These are phyloP conservation scores for Colletotrichum eleusines DNA, from an alignment of 2,329 filamentous ascomycete genomes.

Conservation along the genomic window DNA sequence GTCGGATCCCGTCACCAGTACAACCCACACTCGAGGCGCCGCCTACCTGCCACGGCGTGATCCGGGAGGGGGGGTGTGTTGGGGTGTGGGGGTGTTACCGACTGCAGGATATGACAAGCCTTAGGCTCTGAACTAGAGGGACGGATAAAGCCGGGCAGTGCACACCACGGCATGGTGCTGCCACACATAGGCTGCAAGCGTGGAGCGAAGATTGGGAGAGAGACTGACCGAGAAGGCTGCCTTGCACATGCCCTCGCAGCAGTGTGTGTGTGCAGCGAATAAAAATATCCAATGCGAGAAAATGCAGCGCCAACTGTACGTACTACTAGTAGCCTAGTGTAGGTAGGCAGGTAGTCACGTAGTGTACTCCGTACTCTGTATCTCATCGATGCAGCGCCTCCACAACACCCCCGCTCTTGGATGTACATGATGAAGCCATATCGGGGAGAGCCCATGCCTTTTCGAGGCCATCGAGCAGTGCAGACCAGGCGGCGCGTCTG, in stretches of 20 bases:
- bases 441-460: constrained; percentile 21
- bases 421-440: constrained; percentile 22
- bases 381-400: too few species aligned
- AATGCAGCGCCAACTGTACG: constrained; percentile 3
- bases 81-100: too few species aligned
- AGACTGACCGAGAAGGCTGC: not conserved
- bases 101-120: constrained; percentile 12
- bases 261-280: constrained; percentile 20
- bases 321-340: too few species aligned
- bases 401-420: constrained; percentile 14
- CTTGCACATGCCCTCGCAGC: constrained; percentile 13
- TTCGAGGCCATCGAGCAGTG: constrained; percentile 23
- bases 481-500: constrained; percentile 10
- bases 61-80: not conserved
- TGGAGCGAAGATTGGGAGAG: constrained; percentile 20
- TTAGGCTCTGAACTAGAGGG: constrained; percentile 10
- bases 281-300: constrained; percentile 35
- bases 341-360: too few species aligned
- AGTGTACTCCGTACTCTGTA: too few species aligned
- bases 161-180: constrained; percentile 24
- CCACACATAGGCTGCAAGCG: constrained; percentile 26
- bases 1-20: constrained; percentile 13
- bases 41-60: constrained; percentile 2
- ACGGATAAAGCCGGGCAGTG: constrained; percentile 40
- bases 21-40: constrained; percentile 29